These are phyloP conservation scores for Nannochloropsis oceanica DNA, from an alignment of 108 stramenopile species.

Conservation along the genomic window DNA sequence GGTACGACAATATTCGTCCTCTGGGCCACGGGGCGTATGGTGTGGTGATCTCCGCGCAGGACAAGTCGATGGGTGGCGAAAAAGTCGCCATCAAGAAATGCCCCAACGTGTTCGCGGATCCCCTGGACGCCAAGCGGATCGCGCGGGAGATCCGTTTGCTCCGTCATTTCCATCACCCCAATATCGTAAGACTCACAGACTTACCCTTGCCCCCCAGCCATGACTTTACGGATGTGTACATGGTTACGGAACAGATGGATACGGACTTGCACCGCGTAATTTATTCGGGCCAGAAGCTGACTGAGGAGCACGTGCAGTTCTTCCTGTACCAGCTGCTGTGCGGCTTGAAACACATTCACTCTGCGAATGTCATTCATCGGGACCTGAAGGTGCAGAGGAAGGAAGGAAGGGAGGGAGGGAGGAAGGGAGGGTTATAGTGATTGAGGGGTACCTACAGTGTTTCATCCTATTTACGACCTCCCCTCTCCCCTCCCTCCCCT, in stretches of 20 bases:
- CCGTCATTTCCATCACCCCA: constrained; percentile 9
- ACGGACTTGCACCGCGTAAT: constrained; percentile 42
- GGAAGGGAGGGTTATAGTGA: not conserved
- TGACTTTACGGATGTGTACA: constrained; percentile 10
- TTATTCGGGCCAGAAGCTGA: constrained; percentile 62
- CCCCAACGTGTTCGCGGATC: constrained; percentile 4
- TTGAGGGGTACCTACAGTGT: constrained; percentile 11
- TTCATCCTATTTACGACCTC: constrained; percentile 21
- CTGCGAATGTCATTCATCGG: constrained; percentile 9
- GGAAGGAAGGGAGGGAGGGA: not conserved
- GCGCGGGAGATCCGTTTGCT: constrained; percentile 30
- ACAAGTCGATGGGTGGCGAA: not conserved
- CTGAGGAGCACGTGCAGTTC: constrained; percentile 82
- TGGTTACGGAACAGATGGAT: constrained; percentile 37
- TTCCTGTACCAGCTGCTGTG: constrained; percentile 84
- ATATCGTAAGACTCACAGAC: constrained; percentile 10
- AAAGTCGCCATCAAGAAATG: constrained; percentile 27
- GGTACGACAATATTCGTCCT: constrained; percentile 19
- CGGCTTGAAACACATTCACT: constrained; percentile 30
- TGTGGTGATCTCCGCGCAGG: constrained; percentile 30
- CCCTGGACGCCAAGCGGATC: constrained; percentile 26
- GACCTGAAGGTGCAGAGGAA: constrained; percentile 16
- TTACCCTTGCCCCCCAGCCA: constrained; percentile 1
- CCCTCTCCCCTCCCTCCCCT: constrained; percentile 7
- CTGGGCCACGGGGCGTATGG: constrained; percentile 41